A percentile compares a stretch with the other conserved stretches of the same genome.
phyloP scores from a whole-genome alignment of 306 rosid genomes.

The Rosa chinensis region DNA sequence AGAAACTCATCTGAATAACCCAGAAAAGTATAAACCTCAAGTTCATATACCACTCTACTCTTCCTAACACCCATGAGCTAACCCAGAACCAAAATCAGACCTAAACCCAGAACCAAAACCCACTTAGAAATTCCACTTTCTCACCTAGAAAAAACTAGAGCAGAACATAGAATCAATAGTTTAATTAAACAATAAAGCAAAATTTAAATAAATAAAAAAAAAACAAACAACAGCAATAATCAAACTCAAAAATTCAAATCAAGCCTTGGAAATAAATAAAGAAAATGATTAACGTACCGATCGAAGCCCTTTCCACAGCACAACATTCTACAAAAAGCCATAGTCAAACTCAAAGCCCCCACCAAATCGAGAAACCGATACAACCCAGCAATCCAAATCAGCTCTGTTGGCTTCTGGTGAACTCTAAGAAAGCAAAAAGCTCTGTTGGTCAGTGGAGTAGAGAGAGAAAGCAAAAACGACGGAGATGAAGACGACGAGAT shows the following conservation, averaged over 20 bases:
- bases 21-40: not conserved
- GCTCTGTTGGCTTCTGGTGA: constrained; percentile 12
- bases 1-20: not conserved
- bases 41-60: not conserved
- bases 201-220: not conserved
- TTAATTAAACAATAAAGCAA: constrained; percentile 16
- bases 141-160: constrained; percentile 6
- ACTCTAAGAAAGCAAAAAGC: not conserved
- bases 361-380: constrained; percentile 19
- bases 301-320: constrained; percentile 67
- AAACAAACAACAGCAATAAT: constrained; percentile 4
- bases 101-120: constrained; percentile 41
- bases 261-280: not conserved
- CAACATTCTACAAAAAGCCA: constrained; percentile 60
- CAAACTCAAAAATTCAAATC: constrained; percentile 8
- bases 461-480: constrained; percentile 19
- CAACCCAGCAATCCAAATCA: constrained; percentile 40
- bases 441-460: not conserved
- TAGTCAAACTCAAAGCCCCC: constrained; percentile 36
- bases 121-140: not conserved
- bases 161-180: constrained; percentile 7
- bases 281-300: constrained; percentile 53
- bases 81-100: constrained; percentile 19
- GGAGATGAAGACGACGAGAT: constrained; percentile 19
- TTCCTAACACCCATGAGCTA: constrained; percentile 13